These are phyloP conservation scores for Sugiyamaella grinbergsii DNA, from an alignment of 1,139 yeast genomes.

Conservation along the genomic window DNA sequence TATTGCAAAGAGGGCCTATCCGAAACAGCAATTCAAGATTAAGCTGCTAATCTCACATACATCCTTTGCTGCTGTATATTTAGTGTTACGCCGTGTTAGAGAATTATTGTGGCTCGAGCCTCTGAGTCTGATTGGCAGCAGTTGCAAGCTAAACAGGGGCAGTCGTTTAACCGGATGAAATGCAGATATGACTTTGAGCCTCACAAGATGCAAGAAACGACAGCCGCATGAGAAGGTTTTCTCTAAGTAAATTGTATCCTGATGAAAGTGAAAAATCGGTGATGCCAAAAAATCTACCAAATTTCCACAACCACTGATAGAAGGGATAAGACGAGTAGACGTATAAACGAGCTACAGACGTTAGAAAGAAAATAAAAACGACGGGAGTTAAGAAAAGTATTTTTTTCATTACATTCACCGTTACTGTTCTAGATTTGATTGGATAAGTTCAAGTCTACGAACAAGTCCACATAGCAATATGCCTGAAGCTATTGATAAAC, in stretches of 20 bases:
- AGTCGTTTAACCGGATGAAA: neutral
- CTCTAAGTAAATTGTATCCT: slow-evolving; percentile 16
- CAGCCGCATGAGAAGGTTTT: slow-evolving; percentile 5
- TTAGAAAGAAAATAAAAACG: neutral
- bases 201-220: neutral
- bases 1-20: no score
- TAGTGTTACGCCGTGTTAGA: no score
- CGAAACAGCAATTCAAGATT: no score
- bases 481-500: slow-evolving; percentile 16
- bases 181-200: neutral
- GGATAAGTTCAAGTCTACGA: neutral
- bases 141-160: no score
- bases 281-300: neutral
- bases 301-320: neutral
- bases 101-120: no score
- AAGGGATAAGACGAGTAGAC: neutral
- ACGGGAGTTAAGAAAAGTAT: neutral
- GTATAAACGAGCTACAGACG: neutral
- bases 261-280: slow-evolving; percentile 12
- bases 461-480: neutral
- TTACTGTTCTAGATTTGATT: neutral
- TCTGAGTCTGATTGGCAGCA: no score
- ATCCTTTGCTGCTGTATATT: no score
- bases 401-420: neutral
- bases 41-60: no score